phyloP scores from a whole-genome alignment of 805 yeast species.

The Kluyveromyces aestuarii region DNA sequence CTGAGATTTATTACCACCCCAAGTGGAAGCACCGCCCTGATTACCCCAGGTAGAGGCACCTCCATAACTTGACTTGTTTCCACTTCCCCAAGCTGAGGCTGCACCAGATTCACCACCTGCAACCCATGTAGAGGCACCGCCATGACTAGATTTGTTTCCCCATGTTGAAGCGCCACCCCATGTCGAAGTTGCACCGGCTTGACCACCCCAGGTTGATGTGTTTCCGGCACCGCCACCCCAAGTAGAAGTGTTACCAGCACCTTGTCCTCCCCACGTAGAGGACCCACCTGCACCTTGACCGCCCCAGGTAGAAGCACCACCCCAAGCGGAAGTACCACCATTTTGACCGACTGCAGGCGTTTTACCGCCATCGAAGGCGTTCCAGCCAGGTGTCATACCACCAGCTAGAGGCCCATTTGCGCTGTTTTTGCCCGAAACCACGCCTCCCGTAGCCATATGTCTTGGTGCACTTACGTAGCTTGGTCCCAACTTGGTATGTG shows the following conservation, averaged over 20 bases:
- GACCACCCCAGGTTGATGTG: conserved; percentile 36
- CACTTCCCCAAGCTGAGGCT: conserved; percentile 39
- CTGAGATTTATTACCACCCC: conserved; percentile 26
- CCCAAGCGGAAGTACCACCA: conserved; percentile 26
- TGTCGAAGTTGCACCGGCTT: conserved; percentile 30
- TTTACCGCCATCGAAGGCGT: conserved; percentile 42
- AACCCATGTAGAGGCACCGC: conserved; percentile 42
- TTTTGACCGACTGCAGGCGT: conserved; percentile 32
- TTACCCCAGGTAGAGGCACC: conserved; percentile 36
- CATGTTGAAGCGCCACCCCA: conserved; percentile 33
- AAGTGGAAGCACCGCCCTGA: conserved; percentile 35
- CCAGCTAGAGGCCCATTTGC: conserved; percentile 29
- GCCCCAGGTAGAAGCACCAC: conserved; percentile 35
- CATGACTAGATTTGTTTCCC: conserved; percentile 32
- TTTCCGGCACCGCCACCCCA: conserved; percentile 30
- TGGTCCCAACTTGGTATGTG: conserved; percentile 29
- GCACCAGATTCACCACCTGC: conserved; percentile 32
- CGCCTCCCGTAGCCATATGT: conserved; percentile 25
- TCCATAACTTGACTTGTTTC: conserved; percentile 31
- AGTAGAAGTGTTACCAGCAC: conserved; percentile 18
- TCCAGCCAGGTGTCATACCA: conserved; percentile 47
- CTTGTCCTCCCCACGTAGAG: conserved; percentile 31
- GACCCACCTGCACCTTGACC: conserved; percentile 30
- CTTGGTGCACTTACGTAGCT: conserved; percentile 28
- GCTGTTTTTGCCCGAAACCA: conserved; percentile 25